Evolutionary conservation across 306 rosid species (phyloP).

Genomic region (Ormosia emarginata): DNA sequence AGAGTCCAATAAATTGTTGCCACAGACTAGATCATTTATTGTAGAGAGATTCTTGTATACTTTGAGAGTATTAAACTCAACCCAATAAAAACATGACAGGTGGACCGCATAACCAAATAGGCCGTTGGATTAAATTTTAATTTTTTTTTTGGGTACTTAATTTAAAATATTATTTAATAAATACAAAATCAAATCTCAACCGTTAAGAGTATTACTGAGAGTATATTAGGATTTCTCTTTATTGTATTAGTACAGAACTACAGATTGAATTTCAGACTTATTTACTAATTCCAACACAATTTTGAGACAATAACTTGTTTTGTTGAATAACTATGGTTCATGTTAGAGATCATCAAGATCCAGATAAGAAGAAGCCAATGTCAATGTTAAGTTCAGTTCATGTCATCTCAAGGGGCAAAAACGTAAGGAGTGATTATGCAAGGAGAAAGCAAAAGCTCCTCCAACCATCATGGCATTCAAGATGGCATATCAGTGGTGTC

Average conservation of each 20-base stretch:
- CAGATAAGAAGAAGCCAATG: background rate
- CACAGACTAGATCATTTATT: background rate
- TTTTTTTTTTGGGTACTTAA: too few species aligned
- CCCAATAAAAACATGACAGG: too few species aligned
- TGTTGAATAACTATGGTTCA: background rate
- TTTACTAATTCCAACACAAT: background rate
- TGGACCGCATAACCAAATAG: too few species aligned
- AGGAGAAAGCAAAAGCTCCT: background rate
- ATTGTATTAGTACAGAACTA: background rate
- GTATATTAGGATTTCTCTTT: too few species aligned
- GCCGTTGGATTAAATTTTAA: too few species aligned
- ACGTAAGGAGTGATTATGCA: background rate
- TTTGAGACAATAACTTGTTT: background rate
- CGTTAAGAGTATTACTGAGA: too few species aligned
- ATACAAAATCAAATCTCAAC: too few species aligned
- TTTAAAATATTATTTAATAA: too few species aligned
- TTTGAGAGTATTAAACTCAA: too few species aligned
- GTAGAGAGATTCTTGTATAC: background rate
- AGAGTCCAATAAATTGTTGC: background rate
- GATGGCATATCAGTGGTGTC: background rate
- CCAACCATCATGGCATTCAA: background rate
- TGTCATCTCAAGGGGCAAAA: background rate
- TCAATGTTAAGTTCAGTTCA: constrained; percentile 11
- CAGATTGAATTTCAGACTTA: background rate
- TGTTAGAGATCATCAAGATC: constrained; percentile 1